A percentile compares a stretch with the other conserved stretches of the same genome.
Evolutionary conservation across 495 filamentous ascomycete genomes (phyloP).

Genomic region (Oleoguttula mirabilis): DNA sequence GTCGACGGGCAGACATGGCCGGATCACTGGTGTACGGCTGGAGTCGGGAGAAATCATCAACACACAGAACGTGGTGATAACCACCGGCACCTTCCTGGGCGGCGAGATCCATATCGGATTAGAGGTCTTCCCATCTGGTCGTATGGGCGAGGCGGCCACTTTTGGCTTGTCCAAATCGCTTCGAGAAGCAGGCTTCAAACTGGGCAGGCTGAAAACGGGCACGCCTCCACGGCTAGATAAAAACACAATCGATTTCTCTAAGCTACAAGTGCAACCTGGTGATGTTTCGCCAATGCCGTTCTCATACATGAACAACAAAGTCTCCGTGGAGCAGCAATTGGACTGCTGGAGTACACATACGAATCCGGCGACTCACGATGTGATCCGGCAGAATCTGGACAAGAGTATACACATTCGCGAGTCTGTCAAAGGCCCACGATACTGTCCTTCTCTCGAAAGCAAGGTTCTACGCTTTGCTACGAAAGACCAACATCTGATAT

Average conservation of each 20-base stretch:
- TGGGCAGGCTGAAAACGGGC: slow-evolving; percentile 89
- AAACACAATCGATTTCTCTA: slow-evolving; percentile 66
- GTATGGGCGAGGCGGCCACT: slow-evolving; percentile 90
- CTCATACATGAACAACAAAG: slow-evolving; percentile 71
- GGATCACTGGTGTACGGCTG: slow-evolving; percentile 73
- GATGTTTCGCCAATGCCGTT: slow-evolving; percentile 84
- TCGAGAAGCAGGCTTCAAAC: slow-evolving; percentile 74
- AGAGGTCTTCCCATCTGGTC: slow-evolving; percentile 68
- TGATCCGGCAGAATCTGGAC: slow-evolving; percentile 75
- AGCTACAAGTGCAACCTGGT: slow-evolving; percentile 59
- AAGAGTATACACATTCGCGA: slow-evolving; percentile 94
- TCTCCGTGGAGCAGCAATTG: slow-evolving; percentile 69
- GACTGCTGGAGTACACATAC: slow-evolving; percentile 75
- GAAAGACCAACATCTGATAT: slow-evolving; percentile 72
- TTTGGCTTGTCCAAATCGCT: slow-evolving; percentile 89
- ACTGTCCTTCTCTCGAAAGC: slow-evolving; percentile 90
- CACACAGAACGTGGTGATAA: slow-evolving; percentile 77
- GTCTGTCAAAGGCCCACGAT: slow-evolving; percentile 84
- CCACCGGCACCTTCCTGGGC: slow-evolving; percentile 88
- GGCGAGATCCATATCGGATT: slow-evolving; percentile 96
- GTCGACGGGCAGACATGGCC: slow-evolving; percentile 45
- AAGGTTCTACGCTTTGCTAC: slow-evolving; percentile 82
- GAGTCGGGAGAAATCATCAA: slow-evolving; percentile 80
- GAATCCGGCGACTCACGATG: slow-evolving; percentile 67
- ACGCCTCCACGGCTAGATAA: slow-evolving; percentile 81